phyloP scores from a whole-genome alignment of 768 basidiomycete species.

The Tephrocybe sp. region DNA sequence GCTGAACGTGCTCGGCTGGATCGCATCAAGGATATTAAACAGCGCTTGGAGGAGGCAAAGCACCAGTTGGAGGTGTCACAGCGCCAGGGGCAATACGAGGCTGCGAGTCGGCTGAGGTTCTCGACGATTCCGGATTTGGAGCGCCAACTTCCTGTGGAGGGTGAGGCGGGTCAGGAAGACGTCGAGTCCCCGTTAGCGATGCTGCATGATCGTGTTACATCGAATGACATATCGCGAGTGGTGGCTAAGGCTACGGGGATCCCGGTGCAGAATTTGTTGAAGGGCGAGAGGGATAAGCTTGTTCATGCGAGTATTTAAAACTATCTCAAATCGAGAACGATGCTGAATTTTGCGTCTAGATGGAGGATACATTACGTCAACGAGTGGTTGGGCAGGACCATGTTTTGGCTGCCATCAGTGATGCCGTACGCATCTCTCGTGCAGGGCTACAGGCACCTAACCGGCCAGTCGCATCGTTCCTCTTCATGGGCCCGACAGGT shows the following conservation, averaged over 20 bases:
- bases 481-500: constrained; percentile 88
- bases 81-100: constrained; percentile 84
- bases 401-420: constrained; percentile 80
- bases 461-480: constrained; percentile 88
- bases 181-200: constrained; percentile 57
- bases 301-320: constrained; percentile 62
- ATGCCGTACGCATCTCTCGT: constrained; percentile 91
- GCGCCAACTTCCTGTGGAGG: constrained; percentile 62
- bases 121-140: constrained; percentile 83
- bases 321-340: neutral
- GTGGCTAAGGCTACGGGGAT: constrained; percentile 90
- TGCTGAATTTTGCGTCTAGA: constrained; percentile 42
- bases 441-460: constrained; percentile 89
- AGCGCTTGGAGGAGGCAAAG: constrained; percentile 79
- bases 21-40: constrained; percentile 70
- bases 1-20: constrained; percentile 72
- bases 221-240: constrained; percentile 86
- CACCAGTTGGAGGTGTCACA: constrained; percentile 87
- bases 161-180: constrained; percentile 35
- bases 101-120: constrained; percentile 81
- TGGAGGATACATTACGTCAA: constrained; percentile 77
- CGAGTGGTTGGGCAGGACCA: constrained; percentile 92
- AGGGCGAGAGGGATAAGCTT: constrained; percentile 87
- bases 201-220: constrained; percentile 85
- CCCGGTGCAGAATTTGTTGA: constrained; percentile 84